phyloP scores from a whole-genome alignment of 352 stramenopile species.

The Elongisporangium anandrum region DNA sequence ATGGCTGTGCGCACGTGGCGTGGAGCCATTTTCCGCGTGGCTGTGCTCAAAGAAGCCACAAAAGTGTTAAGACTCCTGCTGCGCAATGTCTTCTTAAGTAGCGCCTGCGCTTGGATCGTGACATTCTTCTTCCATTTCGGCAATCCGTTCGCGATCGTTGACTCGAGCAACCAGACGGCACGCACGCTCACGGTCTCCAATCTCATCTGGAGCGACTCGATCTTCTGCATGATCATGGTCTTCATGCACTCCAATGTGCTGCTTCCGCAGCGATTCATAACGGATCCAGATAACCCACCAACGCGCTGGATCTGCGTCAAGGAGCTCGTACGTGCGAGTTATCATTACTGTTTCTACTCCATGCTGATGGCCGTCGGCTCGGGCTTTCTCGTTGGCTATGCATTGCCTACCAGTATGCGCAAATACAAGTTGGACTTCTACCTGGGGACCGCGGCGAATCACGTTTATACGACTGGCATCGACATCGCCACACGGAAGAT shows the following conservation, averaged over 20 bases:
- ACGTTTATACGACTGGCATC: constrained; percentile 16
- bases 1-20: too few relatives aligned
- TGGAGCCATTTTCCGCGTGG: too few relatives aligned
- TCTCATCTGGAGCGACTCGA: constrained; percentile 21
- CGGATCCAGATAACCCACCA: constrained; percentile 5
- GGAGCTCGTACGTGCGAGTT: constrained; percentile 6
- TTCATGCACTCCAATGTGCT: constrained; percentile 17
- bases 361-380: constrained; percentile 11
- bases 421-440: constrained; percentile 36
- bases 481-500: constrained; percentile 12
- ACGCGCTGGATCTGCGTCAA: constrained; percentile 10
- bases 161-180: constrained; percentile 9
- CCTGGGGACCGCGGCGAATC: constrained; percentile 9
- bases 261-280: constrained; percentile 15
- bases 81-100: constrained; percentile 17
- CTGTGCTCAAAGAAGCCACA: too few relatives aligned
- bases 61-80: constrained; percentile 6
- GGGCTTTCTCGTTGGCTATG: constrained; percentile 6
- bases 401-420: constrained; percentile 1
- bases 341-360: not conserved
- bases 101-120: constrained; percentile 15
- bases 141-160: constrained; percentile 16
- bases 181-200: constrained; percentile 18
- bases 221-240: constrained; percentile 22
- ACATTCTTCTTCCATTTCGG: constrained; percentile 21